Base-by-base conservation (phyloP, 345 rosid genomes). In the Hibiscus mutabilis region DNA sequence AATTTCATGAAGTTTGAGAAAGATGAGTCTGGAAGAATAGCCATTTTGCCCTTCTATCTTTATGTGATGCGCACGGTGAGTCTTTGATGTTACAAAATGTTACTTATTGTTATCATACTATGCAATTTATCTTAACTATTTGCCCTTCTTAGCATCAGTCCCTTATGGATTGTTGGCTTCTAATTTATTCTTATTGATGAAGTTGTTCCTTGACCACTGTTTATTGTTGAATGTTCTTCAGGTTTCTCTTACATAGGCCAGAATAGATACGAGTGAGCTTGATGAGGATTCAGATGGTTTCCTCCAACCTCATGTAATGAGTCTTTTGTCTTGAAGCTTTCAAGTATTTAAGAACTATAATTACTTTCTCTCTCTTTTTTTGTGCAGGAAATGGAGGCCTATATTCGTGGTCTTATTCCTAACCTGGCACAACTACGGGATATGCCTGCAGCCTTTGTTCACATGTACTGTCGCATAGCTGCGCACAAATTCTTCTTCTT, bases 271-370 rank as follows among this genome's bases (percentile, higher is more conserved):
- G 99, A 95, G 99, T 76, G 99, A 95, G 82, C 96, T 95, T 62
- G 99, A 92, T 56, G 97, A 95, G 78, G 99, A 92, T 78, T 92
- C 98, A 70, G 99, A 95, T 79, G 99, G 99, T 79, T 95, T 95
- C 77, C 98, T 95, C 78, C 98, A 88, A 70, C 74, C 91, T 81
- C 82, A 85, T 79, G 99, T 95, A 86, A 72, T 78, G 46, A 46
- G 5, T 61, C 33, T 66, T 6, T 63, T 68, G 18, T 57, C 25
- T 62, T 65, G 55, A 25, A 19, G 35, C 56, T 18, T 66, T 72
- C 8, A 13, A 63, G 33, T 12, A 42, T 66, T 68, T 66, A 24
- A 22, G 35, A 29, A 71, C 12, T 40, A 27, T 56, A 33, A 75
- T 59, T 70, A 11, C 19, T 74, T 56, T 77, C 62, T 79, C 71